Evolutionary conservation across 2,329 filamentous ascomycete species (phyloP).

Genomic region (Epichloe uncinata): DNA sequence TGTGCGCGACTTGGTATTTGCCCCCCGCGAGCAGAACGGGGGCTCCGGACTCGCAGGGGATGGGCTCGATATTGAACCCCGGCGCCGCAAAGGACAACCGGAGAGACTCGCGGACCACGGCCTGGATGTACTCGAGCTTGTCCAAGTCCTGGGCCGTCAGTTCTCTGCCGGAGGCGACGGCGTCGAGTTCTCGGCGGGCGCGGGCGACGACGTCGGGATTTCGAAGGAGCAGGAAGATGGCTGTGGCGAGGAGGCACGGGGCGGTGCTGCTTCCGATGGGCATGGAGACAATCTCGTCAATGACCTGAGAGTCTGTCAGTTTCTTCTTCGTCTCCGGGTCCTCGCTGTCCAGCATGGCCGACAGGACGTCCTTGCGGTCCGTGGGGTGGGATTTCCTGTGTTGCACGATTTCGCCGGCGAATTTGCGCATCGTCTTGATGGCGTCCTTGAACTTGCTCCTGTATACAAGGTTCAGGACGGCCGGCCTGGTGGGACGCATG

Average conservation of each 20-base stretch:
- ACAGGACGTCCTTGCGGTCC: conserved; percentile 46
- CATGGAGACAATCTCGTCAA: conserved; percentile 58
- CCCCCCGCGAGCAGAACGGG: conserved; percentile 36
- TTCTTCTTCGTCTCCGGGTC: conserved; percentile 48
- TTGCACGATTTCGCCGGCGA: conserved; percentile 43
- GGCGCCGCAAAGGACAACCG: conserved; percentile 41
- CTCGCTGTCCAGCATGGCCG: conserved; percentile 42
- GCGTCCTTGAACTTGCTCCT: conserved; percentile 39
- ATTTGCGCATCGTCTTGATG: conserved; percentile 40
- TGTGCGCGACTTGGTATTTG: conserved; percentile 34
- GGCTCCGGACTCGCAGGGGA: conserved; percentile 23
- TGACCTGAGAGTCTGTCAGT: conserved; percentile 45
- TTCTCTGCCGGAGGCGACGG: conserved; percentile 31
- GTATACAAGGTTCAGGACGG: conserved; percentile 38
- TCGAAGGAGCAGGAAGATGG: conserved; percentile 37
- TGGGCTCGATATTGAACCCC: conserved; percentile 40
- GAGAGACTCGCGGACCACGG: conserved; percentile 39
- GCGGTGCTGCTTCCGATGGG: conserved; percentile 43
- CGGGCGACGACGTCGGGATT: conserved; percentile 33
- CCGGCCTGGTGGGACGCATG: conserved; percentile 37
- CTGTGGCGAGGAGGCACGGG: conserved; percentile 29
- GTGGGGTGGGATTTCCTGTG: conserved; percentile 38
- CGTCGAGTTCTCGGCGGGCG: conserved; percentile 41
- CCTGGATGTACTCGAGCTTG: conserved; percentile 40
- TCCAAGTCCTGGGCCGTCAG: conserved; percentile 34